phyloP scores from a whole-genome alignment of 2,329 filamentous ascomycete species.

The Hypoxylon sp. region DNA sequence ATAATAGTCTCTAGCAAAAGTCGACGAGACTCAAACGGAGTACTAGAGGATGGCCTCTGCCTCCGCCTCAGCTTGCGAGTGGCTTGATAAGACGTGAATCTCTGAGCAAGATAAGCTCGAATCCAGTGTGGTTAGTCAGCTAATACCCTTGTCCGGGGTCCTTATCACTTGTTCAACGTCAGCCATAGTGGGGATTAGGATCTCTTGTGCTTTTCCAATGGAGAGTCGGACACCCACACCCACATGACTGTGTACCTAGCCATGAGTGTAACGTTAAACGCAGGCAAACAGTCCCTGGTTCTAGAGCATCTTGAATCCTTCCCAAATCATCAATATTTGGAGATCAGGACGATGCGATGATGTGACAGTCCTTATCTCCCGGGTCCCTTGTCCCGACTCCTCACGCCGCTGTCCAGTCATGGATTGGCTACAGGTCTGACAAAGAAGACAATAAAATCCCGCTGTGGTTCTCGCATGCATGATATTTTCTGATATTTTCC shows the following conservation, averaged over 20 bases:
- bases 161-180: conserved; percentile 14
- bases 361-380: conserved; percentile 29
- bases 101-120: neutral
- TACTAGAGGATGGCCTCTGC: neutral
- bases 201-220: neutral
- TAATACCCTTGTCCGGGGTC: conserved; percentile 4
- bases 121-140: neutral
- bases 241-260: conserved; percentile 16
- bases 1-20: neutral
- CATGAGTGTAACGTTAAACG: conserved; percentile 29
- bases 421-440: conserved; percentile 14
- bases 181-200: neutral
- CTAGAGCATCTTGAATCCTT: conserved; percentile 12
- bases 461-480: conserved; percentile 7
- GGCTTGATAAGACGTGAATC: conserved; percentile 8
- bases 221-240: neutral
- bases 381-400: conserved; percentile 6
- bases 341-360: conserved; percentile 13
- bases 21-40: neutral
- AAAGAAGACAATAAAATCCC: conserved; percentile 17
- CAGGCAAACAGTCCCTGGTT: neutral
- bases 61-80: neutral
- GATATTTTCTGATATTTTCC: conserved; percentile 1
- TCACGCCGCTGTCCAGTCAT: conserved; percentile 16
- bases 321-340: conserved; percentile 1